Evolutionary conservation across 495 filamentous ascomycete genomes (phyloP), one percentile per base, ranked within the genome.

Genomic region (Aspergillus nidulans): DNA sequence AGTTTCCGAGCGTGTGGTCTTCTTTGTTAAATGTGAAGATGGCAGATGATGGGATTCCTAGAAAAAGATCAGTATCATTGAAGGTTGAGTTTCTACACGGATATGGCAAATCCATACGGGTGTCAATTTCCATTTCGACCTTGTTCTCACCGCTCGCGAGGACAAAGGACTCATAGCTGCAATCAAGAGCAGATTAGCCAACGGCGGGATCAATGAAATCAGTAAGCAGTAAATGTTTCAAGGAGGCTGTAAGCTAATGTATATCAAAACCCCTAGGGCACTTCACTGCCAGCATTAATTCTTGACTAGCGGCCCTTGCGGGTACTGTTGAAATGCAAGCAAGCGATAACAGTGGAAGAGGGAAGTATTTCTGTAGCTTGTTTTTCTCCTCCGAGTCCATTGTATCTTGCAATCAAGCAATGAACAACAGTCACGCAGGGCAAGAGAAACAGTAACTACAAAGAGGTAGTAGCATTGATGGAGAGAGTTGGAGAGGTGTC

Each of bases 21-120:
- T 99, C 95, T 71, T 96, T 97, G 68, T 90, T 85, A 73, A 99
- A 87, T 49, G 85, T 87, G 76, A 99, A 97, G 67, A 95, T 87
- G 16, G 91, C 86, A 40, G 60, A 83, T 78, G 76, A 95, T 81
- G 62, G 92, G 77, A 81, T 88, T 57, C 92, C 92, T 95, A 49
- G 13, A 36, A 34, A 44, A 41, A 43, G 8, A 39, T 67, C 26
- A 69, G 51, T n/a, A n/a, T 18, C 13, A 25, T 24, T 46, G 48
- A 23, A 38, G 8, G 2, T 15, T 1, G 8, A 4, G n/a, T 42
- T 25, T 44, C 25, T 16, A 47, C 20, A 3, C 38, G 51, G 52
- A 30, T 20, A 21, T 25, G 15, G 44, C 24, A 43, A 36, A 32
- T 3, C 75, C 88, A 75, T 77, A 92, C 92, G 89, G 38, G 91